These are phyloP conservation scores for Petunia hybrid DNA, from an alignment of 305 asterid species.

Conservation along the genomic window DNA sequence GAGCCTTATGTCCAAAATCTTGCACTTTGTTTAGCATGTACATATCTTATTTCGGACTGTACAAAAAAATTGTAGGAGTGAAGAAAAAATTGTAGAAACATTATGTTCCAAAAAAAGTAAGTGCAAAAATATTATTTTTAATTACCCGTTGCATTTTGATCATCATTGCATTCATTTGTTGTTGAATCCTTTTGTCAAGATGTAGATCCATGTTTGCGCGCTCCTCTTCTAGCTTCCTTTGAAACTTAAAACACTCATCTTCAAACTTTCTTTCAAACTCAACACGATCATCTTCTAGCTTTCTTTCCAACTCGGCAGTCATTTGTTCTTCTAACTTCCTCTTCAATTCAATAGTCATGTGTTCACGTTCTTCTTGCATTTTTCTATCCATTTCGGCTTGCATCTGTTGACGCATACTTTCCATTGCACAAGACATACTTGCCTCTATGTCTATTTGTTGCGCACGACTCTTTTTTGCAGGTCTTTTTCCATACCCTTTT, in stretches of 20 bases:
- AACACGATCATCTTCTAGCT: no score
- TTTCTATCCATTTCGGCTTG: not conserved
- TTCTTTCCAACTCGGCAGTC: not conserved
- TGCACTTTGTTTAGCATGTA: no score
- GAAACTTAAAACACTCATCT: no score
- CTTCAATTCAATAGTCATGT: not conserved
- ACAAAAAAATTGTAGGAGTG: no score
- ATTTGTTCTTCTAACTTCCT: not conserved
- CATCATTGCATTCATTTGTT: not conserved
- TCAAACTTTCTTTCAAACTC: no score
- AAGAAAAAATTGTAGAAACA: no score
- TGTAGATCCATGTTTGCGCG: not conserved
- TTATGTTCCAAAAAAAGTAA: no score
- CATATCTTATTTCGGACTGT: no score
- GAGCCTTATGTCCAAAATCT: no score
- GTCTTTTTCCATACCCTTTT: not conserved
- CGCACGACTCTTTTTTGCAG: not conserved
- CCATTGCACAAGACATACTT: not conserved
- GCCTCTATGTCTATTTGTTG: not conserved
- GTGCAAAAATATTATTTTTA: no score
- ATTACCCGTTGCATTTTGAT: not conserved
- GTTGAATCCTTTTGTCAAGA: not conserved
- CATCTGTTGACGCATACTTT: not conserved
- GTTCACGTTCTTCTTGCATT: not conserved
- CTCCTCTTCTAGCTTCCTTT: not conserved